These are phyloP conservation scores for Areca catechu DNA, from an alignment of 176 grass and related monocot species.

Conservation along the genomic window DNA sequence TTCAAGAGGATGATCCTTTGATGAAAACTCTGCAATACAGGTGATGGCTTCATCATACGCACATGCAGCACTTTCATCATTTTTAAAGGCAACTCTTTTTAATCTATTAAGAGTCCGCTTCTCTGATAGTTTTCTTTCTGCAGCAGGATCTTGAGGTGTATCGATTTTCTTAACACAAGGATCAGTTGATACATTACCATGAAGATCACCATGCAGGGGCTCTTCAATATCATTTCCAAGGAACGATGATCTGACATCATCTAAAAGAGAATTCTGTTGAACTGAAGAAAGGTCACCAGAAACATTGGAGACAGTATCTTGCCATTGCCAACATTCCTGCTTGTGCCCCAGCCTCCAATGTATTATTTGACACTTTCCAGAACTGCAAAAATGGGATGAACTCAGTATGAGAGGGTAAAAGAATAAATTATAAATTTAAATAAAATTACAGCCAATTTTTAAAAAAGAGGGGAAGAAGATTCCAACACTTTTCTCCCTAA, in stretches of 20 bases:
- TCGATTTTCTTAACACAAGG: slow-evolving; percentile 32
- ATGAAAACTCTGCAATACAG: slow-evolving; percentile 32
- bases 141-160: slow-evolving; percentile 28
- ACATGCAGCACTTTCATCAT: slow-evolving; percentile 31
- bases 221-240: slow-evolving; percentile 41
- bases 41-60: slow-evolving; percentile 27
- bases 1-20: slow-evolving; percentile 22
- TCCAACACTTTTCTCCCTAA: no score
- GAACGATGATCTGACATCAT: slow-evolving; percentile 61
- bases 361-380: slow-evolving; percentile 93
- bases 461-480: no score
- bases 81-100: slow-evolving; percentile 37
- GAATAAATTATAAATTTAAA: no score
- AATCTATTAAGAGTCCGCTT: slow-evolving; percentile 36
- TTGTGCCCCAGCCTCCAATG: slow-evolving; percentile 96
- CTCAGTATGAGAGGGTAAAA: no score
- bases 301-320: slow-evolving; percentile 24
- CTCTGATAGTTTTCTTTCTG: slow-evolving; percentile 25
- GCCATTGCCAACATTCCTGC: slow-evolving; percentile 71
- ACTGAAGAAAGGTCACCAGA: slow-evolving; percentile 28
- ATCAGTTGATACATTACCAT: slow-evolving; percentile 43
- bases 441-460: no score
- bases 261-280: slow-evolving; percentile 59
- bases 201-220: slow-evolving; percentile 32
- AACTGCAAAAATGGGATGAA: slow-evolving; percentile 32